Evolutionary conservation across 805 yeast species (phyloP), one percentile per base, ranked within the genome.

Genomic region (Ogataea zsoltii): DNA sequence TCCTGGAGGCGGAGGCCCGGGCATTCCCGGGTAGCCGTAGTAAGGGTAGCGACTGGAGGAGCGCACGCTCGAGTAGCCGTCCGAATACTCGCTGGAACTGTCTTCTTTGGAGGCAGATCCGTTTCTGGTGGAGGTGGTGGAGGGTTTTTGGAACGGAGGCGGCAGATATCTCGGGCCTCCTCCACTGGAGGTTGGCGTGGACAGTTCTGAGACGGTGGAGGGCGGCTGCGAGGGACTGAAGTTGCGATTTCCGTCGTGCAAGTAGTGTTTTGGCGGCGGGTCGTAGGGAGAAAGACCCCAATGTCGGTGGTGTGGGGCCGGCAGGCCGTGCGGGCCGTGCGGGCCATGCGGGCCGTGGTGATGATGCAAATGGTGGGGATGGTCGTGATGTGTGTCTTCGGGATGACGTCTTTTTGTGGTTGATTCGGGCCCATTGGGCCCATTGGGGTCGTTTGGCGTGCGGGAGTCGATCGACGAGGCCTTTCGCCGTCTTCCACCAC

Each of bases 401-500:
- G 28, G 15, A 14, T 34, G 52, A 10, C 34, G 46, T 13, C 44
- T 41, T 25, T 38, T 32, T 12, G 10, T 7, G 11, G 14, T 19
- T 10, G 26, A 16, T 15, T 25, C 41, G 17, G 41, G 10, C 17
- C 19, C 34, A 2, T n/a, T 9, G 3, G n/a, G n/a, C n/a, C n/a
- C n/a, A n/a, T n/a, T n/a, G n/a, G n/a, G n/a, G n/a, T n/a, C n/a
- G n/a, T n/a, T n/a, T n/a, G n/a, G n/a, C n/a, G n/a, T 17, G 23
- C 33, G 17, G 13, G 48, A 38, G 18, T 48, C 52, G 11, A 28
- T 33, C 3, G 44, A 44, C 12, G 53, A 33, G 17, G 60, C 44
- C 45, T 66, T 70, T 48, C 69, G 61, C 30, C 84, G 65, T 37
- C 81, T 62, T 3, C 85, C 86, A 17, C 86, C 85, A 43, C 85